These are phyloP conservation scores for Melastoma candidum DNA, from an alignment of 441 rosid species.

Conservation along the genomic window DNA sequence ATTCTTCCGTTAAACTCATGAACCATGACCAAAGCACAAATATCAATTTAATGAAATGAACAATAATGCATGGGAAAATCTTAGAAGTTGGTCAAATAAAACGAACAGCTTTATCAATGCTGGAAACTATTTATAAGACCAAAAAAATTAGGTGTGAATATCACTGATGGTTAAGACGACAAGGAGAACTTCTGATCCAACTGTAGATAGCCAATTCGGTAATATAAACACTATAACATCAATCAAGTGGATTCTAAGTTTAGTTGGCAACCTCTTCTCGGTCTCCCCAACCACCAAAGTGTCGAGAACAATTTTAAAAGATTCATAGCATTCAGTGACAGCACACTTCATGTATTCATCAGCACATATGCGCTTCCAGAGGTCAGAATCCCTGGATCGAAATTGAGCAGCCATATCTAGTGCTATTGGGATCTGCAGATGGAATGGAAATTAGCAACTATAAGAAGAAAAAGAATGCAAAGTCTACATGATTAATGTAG, in stretches of 20 bases:
- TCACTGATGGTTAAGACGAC: too few relatives aligned
- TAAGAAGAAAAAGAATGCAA: background rate
- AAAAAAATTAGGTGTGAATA: too few relatives aligned
- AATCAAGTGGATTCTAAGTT: too few relatives aligned
- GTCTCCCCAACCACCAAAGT: slow-evolving; percentile 82
- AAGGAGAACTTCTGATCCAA: too few relatives aligned
- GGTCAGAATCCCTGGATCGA: slow-evolving; percentile 78
- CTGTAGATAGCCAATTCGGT: background rate
- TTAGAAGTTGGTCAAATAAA: too few relatives aligned
- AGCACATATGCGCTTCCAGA: slow-evolving; percentile 93
- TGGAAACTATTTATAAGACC: too few relatives aligned
- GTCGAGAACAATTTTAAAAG: slow-evolving; percentile 75
- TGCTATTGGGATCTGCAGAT: slow-evolving; percentile 83
- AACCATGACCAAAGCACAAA: too few relatives aligned
- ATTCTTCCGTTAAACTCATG: too few relatives aligned
- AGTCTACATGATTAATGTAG: slow-evolving; percentile 13
- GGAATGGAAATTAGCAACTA: slow-evolving; percentile 2
- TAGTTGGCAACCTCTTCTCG: slow-evolving; percentile 68
- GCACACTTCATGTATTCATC: slow-evolving; percentile 99
- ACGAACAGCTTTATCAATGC: too few relatives aligned
- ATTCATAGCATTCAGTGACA: slow-evolving; percentile 94
- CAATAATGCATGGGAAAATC: too few relatives aligned
- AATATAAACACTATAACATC: background rate
- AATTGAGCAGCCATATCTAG: slow-evolving; percentile 95
- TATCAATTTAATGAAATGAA: too few relatives aligned